These are phyloP conservation scores for Fusarium sp. DNA, from an alignment of 2,329 filamentous ascomycete species.

Conservation along the genomic window DNA sequence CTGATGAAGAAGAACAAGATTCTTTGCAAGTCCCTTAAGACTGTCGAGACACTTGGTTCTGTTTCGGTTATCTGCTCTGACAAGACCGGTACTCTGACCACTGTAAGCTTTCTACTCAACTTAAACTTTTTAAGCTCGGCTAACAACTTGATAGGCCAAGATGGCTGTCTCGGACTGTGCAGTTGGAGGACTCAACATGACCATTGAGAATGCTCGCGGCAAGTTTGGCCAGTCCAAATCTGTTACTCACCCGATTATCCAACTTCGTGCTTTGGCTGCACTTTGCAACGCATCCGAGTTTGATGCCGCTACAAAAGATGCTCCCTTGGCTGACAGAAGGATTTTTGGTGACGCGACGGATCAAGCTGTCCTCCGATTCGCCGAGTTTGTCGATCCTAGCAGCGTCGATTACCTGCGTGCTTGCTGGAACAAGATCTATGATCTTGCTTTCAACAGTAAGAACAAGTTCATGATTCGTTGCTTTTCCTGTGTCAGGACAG, in stretches of 20 bases:
- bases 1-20: slow-evolving; percentile 82
- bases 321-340: slow-evolving; percentile 70
- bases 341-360: slow-evolving; percentile 83
- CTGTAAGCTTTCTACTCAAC: slow-evolving; percentile 14
- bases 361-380: slow-evolving; percentile 77
- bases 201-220: slow-evolving; percentile 63
- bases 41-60: slow-evolving; percentile 79
- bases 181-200: slow-evolving; percentile 64
- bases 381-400: slow-evolving; percentile 64
- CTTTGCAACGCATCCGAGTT: slow-evolving; percentile 83
- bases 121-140: not conserved
- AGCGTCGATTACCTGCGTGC: slow-evolving; percentile 67
- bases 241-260: slow-evolving; percentile 58
- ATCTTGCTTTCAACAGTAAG: slow-evolving; percentile 82
- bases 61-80: slow-evolving; percentile 82
- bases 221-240: slow-evolving; percentile 43
- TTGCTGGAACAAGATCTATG: slow-evolving; percentile 74
- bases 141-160: slow-evolving; percentile 65
- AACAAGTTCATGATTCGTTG: slow-evolving; percentile 80
- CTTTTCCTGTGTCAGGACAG: not conserved
- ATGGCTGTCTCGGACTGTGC: slow-evolving; percentile 79
- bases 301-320: slow-evolving; percentile 70
- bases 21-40: slow-evolving; percentile 83
- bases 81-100: slow-evolving; percentile 78
- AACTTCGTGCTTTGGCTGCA: slow-evolving; percentile 70